Conservation (phyloP, 2,329 filamentous ascomycete genomes). For the Alternaria gansuensis region DNA sequence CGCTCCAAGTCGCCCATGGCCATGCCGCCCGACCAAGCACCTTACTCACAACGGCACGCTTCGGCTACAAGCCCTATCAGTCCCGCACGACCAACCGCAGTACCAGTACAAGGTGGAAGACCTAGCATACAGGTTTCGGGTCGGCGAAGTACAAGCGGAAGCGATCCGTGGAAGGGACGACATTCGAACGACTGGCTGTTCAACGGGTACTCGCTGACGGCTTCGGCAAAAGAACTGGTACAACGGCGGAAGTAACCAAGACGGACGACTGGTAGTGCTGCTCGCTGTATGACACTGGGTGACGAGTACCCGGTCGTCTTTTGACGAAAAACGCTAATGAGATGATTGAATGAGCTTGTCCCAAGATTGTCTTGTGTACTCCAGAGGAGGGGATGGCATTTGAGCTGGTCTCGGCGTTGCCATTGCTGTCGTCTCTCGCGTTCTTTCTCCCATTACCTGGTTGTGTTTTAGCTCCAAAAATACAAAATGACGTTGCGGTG, state of each 20-base stretch:
- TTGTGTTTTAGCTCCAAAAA: conserved; percentile 12
- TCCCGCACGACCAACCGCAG: conserved; percentile 21
- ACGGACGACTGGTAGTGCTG: conserved; percentile 23
- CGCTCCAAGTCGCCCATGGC: conserved; percentile 46
- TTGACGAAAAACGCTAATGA: background rate
- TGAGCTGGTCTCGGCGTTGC: background rate
- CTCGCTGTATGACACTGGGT: conserved; percentile 32
- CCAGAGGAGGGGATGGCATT: background rate
- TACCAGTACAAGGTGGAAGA: conserved; percentile 32
- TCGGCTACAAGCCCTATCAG: conserved; percentile 19
- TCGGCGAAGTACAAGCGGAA: conserved; percentile 43
- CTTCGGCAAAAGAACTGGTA: conserved; percentile 45
- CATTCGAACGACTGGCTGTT: conserved; percentile 55
- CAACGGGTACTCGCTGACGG: conserved; percentile 51
- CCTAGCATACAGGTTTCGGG: conserved; percentile 36
- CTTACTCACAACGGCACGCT: conserved; percentile 12
- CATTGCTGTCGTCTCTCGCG: background rate
- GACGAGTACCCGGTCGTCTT: conserved; percentile 34
- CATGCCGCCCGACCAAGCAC: conserved; percentile 39
- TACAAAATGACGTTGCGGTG: conserved; percentile 3
- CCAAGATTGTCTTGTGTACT: background rate
- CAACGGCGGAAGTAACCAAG: conserved; percentile 35
- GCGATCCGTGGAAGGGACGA: conserved; percentile 50
- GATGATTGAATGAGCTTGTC: background rate
- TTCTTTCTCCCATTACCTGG: conserved; percentile 1